Conservation (phyloP, 495 filamentous ascomycete species). For the Penicillium robsamsonii region DNA sequence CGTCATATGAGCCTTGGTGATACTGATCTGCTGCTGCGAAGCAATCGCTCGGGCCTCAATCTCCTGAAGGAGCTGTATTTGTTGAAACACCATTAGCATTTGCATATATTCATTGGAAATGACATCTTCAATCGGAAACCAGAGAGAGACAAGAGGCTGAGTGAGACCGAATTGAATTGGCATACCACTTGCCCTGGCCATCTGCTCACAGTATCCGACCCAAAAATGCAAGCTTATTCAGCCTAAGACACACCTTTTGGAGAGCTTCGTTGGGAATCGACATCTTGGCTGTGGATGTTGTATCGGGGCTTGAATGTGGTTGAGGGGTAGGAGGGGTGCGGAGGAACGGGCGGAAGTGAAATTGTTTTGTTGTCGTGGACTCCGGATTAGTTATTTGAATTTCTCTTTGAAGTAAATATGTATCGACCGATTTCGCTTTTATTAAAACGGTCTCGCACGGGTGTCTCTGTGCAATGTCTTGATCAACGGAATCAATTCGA, state of each 20-base stretch:
- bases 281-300: conserved; percentile 55
- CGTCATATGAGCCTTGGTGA: conserved; percentile 82
- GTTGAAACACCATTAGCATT: conserved; percentile 13
- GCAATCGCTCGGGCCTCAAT: conserved; percentile 85
- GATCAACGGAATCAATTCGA: conserved; percentile 1
- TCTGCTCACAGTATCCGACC: not conserved
- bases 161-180: conserved; percentile 4
- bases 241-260: conserved; percentile 66
- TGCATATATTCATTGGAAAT: not conserved
- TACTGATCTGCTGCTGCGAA: conserved; percentile 87
- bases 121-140: not conserved
- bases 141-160: not conserved
- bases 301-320: conserved; percentile 7
- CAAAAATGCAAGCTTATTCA: not conserved
- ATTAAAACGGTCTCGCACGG: not conserved
- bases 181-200: not conserved
- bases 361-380: not conserved
- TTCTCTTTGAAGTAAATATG: not conserved
- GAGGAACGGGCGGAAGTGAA: conserved; percentile 5
- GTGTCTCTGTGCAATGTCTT: conserved; percentile 7
- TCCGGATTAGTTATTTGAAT: not conserved
- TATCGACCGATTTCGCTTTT: not conserved
- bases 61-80: conserved; percentile 77
- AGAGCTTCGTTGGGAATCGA: conserved; percentile 94
- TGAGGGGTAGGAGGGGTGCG: conserved; percentile 18